Evolutionary conservation across 768 basidiomycete genomes (phyloP).

Genomic region (Boletus coccyginus): DNA sequence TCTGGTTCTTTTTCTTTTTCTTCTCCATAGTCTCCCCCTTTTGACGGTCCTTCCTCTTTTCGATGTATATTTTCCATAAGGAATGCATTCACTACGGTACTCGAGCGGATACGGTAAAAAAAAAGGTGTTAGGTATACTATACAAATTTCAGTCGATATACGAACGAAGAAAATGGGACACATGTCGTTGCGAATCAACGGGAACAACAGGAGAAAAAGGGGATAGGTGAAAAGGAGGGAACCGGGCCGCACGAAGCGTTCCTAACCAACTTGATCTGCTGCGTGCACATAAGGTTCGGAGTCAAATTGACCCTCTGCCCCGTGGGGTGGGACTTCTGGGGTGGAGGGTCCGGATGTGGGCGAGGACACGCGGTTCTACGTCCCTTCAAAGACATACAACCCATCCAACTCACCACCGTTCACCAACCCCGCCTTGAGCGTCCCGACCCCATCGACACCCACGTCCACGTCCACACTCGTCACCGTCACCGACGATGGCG

Average conservation of each 20-base stretch:
- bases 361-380: background rate
- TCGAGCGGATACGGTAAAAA: constrained; percentile 4
- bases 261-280: background rate
- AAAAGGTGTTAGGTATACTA: constrained; percentile 18
- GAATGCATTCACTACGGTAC: background rate
- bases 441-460: constrained; percentile 12
- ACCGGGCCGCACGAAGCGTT: background rate
- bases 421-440: constrained; percentile 27
- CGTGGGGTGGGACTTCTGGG: background rate
- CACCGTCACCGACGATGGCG: constrained; percentile 21
- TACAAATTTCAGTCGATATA: constrained; percentile 18
- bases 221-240: background rate
- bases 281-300: background rate
- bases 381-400: constrained; percentile 31
- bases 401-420: constrained; percentile 32
- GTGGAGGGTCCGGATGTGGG: background rate
- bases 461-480: constrained; percentile 17
- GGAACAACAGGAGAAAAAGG: background rate
- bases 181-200: constrained; percentile 8
- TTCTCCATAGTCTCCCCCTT: too few species aligned
- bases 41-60: background rate
- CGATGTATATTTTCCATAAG: background rate
- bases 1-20: background rate
- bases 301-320: constrained; percentile 4
- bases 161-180: constrained; percentile 7